Percentiles rank a stretch among this genome's conserved stretches.
phyloP scores from a whole-genome alignment of 352 stramenopile species.

The Globisporangium paroecandrum region DNA sequence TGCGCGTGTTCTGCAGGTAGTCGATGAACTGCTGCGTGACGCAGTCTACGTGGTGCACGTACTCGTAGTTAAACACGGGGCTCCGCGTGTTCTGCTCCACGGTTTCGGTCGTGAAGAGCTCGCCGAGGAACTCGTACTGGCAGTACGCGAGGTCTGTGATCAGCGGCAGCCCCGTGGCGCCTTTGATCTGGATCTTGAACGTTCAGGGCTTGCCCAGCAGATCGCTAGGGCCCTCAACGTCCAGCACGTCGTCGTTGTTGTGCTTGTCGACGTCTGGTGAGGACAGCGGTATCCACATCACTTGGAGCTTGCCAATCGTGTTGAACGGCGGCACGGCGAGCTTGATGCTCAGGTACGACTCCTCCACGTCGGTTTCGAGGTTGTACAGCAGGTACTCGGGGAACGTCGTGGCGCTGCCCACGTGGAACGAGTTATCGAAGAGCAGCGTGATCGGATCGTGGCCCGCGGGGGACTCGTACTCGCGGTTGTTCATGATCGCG shows the following conservation, averaged over 20 bases:
- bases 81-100: slow-evolving; percentile 88
- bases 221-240: slow-evolving; percentile 72
- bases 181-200: slow-evolving; percentile 85
- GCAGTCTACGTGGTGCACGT: slow-evolving; percentile 80
- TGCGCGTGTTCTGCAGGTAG: slow-evolving; percentile 73
- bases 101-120: slow-evolving; percentile 90
- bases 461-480: slow-evolving; percentile 79
- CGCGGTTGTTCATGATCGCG: slow-evolving; percentile 83
- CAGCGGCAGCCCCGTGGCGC: slow-evolving; percentile 78
- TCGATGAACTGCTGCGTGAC: slow-evolving; percentile 88
- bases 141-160: slow-evolving; percentile 90
- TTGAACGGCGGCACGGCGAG: slow-evolving; percentile 90
- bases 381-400: slow-evolving; percentile 92
- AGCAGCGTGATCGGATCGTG: slow-evolving; percentile 91
- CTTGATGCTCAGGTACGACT: slow-evolving; percentile 88
- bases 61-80: slow-evolving; percentile 88
- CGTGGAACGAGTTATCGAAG: slow-evolving; percentile 92
- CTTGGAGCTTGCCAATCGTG: slow-evolving; percentile 91
- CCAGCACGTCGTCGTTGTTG: slow-evolving; percentile 58
- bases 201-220: slow-evolving; percentile 90
- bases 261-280: slow-evolving; percentile 68
- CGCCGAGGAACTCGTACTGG: slow-evolving; percentile 91
- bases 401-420: slow-evolving; percentile 90
- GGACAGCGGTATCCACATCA: slow-evolving; percentile 86
- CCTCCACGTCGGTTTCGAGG: slow-evolving; percentile 88